Base-by-base conservation (phyloP, 202 grass and related monocot genomes). In the Carex arenaria region DNA sequence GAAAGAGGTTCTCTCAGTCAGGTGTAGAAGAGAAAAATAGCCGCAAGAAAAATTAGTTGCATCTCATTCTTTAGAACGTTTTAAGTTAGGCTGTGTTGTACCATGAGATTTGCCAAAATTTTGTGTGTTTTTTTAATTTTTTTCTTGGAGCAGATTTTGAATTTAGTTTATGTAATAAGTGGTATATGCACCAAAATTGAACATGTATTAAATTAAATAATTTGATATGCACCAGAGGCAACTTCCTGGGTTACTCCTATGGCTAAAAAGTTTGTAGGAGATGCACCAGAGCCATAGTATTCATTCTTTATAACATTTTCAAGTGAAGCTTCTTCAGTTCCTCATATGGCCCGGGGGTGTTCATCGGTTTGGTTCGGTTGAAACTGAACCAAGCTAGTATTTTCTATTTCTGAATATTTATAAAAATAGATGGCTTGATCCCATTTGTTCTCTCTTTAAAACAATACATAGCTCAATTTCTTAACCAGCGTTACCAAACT, bases 11-110 rank as follows among this genome's bases (percentile, higher is more conserved):
- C 84, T 90, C 90, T 7, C 82, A 91, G 19, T 98, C 95, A 0
- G 92, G 92, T 13, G 83, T 98, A 3, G 87, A 93, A 71, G 95
- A 98, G 53, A 98, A 98, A 79, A 90, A 80, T 76, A 90, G 87
- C 49, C 90, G 90, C 84, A 89, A 87, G 61, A 86, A 89, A 87
- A 82, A 19, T 68, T 82, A 67, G 60, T 4, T 1, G 38, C 23
- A 55, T 68, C 20, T 67, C 9, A 55, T 78, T 32, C 26, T 8
- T 31, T 68, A 64, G 43, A 43, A 82, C 23, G 38, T 17, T 65
- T 80, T 80, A 79, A 79, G 30, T 61, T 20, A 64, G 59, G 57
- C 14, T 1, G 15, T 43, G 57, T 31, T 19, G n/a, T 4, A 17
- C 65, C 38, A 49, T 81, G 38, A 18, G 36, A 45, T 11, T 65